Evolutionary conservation across 1,284 basidiomycete genomes (phyloP).

Genomic region (Cryptococcus sp.): DNA sequence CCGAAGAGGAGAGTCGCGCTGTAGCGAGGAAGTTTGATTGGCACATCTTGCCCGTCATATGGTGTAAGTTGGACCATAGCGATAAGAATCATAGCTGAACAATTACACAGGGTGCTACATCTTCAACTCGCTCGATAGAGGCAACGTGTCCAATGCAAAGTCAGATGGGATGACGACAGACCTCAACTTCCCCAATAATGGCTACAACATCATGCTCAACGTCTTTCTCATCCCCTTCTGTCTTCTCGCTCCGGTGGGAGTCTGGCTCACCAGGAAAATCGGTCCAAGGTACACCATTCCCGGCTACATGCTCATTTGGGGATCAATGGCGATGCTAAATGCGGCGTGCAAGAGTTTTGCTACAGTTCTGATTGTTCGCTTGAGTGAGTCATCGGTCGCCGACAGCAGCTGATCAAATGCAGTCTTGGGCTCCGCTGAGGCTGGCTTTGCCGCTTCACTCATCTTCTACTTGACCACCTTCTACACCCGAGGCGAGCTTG

Average conservation of each 20-base stretch:
- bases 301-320: slow-evolving; percentile 34
- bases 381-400: slow-evolving; percentile 17
- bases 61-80: slow-evolving; percentile 8
- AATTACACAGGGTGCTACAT: slow-evolving; percentile 19
- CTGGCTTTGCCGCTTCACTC: slow-evolving; percentile 27
- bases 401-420: not conserved
- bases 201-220: slow-evolving; percentile 26
- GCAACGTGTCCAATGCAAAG: slow-evolving; percentile 42
- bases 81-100: not conserved
- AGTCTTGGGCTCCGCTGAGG: slow-evolving; percentile 28
- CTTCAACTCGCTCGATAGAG: slow-evolving; percentile 37
- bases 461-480: slow-evolving; percentile 29
- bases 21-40: slow-evolving; percentile 27
- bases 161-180: slow-evolving; percentile 33
- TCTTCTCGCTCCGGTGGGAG: slow-evolving; percentile 23
- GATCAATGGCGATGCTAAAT: slow-evolving; percentile 28
- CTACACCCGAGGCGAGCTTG: slow-evolving; percentile 29
- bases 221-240: slow-evolving; percentile 30
- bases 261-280: slow-evolving; percentile 30
- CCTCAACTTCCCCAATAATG: slow-evolving; percentile 32
- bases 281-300: slow-evolving; percentile 31
- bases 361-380: slow-evolving; percentile 20
- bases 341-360: slow-evolving; percentile 26
- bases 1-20: slow-evolving; percentile 18
- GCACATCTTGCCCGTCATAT: slow-evolving; percentile 30